Base-by-base conservation (phyloP, 2,329 filamentous ascomycete species). In the Aspergillus flavus region DNA sequence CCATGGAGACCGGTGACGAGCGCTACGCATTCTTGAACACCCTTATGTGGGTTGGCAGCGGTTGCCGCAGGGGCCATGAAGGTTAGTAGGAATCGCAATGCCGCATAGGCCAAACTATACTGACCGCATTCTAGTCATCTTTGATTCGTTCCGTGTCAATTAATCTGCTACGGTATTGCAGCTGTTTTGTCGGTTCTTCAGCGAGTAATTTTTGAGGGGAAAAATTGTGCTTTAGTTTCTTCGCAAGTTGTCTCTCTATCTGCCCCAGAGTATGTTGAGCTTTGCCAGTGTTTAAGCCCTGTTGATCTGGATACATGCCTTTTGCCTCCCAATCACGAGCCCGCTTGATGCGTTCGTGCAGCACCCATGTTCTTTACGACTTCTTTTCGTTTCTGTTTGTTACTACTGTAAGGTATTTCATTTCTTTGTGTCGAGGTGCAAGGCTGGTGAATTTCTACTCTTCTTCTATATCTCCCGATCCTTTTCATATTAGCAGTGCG, bases 1-100 rank as follows among this genome's bases (percentile, higher is more conserved):
- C 78, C 30, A 80, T 84, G 75, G 82, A 84, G 67, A 83, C 81
- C 21, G 82, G 82, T 16, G 82, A 84, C 64, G 79, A 83, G 59
- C 77, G 82, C 26, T 84, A 83, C 63, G 76, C 78, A 11, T 82
- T 83, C 68, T 67, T 83, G 59, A 84, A 83, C 66, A 82, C 80
- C 11, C 73, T 81, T 32, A 82, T 83, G 78, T 84, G 82, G 82
- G 75, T 83, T 59, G 81, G 79, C 58, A 83, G 81, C 66, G 81
- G 81, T 26, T 82, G 81, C 68, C 76, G 81, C 61, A 74, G 81
- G 58, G 77, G 76, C 45, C 75, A 78, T 60, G 81, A 83, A 77
- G 77, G 81, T 82, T 66, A 68, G 75, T 64, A 9, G 16, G 39
- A 19, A 21, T 19, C n/a, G 16, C 32, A 50, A 12, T 28, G 19